A percentile compares a stretch with the other conserved stretches of the same genome.
These are phyloP conservation scores for Amaranthus hypochondriacus DNA, from an alignment of 148 eudicot species.

Conservation along the genomic window DNA sequence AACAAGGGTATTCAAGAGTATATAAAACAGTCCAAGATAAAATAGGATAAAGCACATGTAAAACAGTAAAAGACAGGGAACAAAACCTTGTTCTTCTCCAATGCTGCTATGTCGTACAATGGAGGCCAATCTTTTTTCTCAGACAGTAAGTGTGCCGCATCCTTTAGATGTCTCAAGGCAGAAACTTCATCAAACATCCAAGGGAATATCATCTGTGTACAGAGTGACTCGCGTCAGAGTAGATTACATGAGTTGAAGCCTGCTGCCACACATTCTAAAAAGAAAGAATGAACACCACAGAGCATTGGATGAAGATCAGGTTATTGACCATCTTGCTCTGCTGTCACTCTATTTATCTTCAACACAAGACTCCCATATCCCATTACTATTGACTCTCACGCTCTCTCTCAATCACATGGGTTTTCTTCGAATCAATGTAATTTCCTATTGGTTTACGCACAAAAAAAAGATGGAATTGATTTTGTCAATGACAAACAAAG, in stretches of 20 bases:
- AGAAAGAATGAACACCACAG: not conserved
- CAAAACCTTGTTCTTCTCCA: constrained; percentile 64
- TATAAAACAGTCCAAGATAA: not conserved
- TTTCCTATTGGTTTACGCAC: too few species aligned
- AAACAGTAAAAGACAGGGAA: not conserved
- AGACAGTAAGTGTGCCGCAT: constrained; percentile 63
- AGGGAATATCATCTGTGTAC: constrained; percentile 80
- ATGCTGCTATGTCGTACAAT: constrained; percentile 49
- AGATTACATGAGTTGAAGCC: not conserved
- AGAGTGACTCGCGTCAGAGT: not conserved
- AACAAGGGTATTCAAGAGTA: not conserved
- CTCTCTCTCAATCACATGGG: too few species aligned
- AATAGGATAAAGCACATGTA: not conserved
- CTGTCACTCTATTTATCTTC: too few species aligned
- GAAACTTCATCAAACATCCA: constrained; percentile 92
- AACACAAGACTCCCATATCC: too few species aligned
- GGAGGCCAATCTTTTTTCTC: constrained; percentile 87
- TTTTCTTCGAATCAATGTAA: too few species aligned
- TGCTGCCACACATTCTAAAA: not conserved
- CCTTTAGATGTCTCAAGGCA: constrained; percentile 66
- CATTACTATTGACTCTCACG: too few species aligned
- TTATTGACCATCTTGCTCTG: too few species aligned
- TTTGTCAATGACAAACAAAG: not conserved
- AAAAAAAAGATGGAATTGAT: too few species aligned
- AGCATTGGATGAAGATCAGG: not conserved